A percentile compares a stretch with the other conserved stretches of the same genome.
phyloP scores from a whole-genome alignment of 192 early-diverging fungal genomes.

The Coemansia sp. region DNA sequence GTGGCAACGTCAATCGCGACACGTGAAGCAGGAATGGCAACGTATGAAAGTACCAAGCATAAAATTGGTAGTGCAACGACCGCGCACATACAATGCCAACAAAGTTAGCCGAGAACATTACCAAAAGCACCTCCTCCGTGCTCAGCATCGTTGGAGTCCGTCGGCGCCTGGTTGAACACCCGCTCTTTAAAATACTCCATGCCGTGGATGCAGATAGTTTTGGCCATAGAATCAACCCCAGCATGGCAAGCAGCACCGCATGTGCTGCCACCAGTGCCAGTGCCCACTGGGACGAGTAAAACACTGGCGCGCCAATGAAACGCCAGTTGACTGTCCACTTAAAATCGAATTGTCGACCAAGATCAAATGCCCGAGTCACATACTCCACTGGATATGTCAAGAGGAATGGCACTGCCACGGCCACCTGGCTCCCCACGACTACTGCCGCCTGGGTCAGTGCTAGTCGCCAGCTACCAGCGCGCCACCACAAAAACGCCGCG shows the following conservation, averaged over 20 bases:
- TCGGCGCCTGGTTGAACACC: background rate
- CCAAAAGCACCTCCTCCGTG: constrained; percentile 23
- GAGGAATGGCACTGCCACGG: constrained; percentile 68
- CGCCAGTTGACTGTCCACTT: constrained; percentile 98
- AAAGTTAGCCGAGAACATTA: constrained; percentile 86
- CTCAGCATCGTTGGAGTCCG: background rate
- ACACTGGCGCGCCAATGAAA: constrained; percentile 71
- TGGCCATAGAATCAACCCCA: constrained; percentile 64
- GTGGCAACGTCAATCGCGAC: constrained; percentile 9
- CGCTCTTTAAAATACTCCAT: constrained; percentile 14
- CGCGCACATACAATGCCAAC: constrained; percentile 88
- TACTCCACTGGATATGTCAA: constrained; percentile 63
- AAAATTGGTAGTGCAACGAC: constrained; percentile 96
- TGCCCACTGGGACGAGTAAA: constrained; percentile 66
- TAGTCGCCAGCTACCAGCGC: constrained; percentile 18
- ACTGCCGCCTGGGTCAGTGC: constrained; percentile 15
- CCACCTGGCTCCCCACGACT: constrained; percentile 45
- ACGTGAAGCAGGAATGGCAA: constrained; percentile 79
- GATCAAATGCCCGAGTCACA: constrained; percentile 82
- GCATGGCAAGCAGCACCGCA: constrained; percentile 59
- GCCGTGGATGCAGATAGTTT: constrained; percentile 23
- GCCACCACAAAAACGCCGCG: constrained; percentile 64
- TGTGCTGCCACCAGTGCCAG: constrained; percentile 64
- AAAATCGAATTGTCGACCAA: constrained; percentile 81
- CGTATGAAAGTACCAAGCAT: constrained; percentile 89